phyloP scores from a whole-genome alignment of 2,329 filamentous ascomycete genomes.

The Beauveria scarabaeidicola region DNA sequence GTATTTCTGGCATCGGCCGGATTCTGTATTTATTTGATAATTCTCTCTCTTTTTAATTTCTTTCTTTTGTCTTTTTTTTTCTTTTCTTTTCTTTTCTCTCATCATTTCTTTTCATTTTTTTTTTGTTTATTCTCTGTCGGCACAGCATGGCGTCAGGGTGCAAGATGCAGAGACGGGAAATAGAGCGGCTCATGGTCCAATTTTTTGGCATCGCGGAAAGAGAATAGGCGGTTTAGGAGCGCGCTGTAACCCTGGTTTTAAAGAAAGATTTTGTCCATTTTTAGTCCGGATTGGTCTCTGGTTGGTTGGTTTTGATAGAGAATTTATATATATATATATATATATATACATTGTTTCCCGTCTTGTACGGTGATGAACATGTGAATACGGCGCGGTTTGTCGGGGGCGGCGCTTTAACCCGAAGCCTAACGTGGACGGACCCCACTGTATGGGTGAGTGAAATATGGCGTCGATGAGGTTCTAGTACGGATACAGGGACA shows the following conservation, averaged over 20 bases:
- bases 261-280: neutral
- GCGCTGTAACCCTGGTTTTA: neutral
- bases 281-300: neutral
- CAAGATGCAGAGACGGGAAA: neutral
- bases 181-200: neutral
- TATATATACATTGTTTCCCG: neutral
- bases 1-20: neutral
- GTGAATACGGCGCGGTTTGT: neutral
- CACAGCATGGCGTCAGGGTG: slow-evolving; percentile 10
- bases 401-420: neutral
- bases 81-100: neutral
- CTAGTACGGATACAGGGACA: neutral
- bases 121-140: slow-evolving; percentile 4
- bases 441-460: slow-evolving; percentile 4
- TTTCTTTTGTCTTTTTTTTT: neutral
- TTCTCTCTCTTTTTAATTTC: neutral
- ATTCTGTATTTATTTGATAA: neutral
- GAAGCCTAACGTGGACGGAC: neutral
- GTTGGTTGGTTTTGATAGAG: neutral
- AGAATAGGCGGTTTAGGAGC: too few species aligned
- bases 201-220: neutral
- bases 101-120: neutral
- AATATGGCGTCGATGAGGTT: neutral
- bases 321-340: neutral
- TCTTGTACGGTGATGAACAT: neutral